These are phyloP conservation scores for Stylonectria norvegica DNA, from an alignment of 2,329 filamentous ascomycete genomes.

Conservation along the genomic window DNA sequence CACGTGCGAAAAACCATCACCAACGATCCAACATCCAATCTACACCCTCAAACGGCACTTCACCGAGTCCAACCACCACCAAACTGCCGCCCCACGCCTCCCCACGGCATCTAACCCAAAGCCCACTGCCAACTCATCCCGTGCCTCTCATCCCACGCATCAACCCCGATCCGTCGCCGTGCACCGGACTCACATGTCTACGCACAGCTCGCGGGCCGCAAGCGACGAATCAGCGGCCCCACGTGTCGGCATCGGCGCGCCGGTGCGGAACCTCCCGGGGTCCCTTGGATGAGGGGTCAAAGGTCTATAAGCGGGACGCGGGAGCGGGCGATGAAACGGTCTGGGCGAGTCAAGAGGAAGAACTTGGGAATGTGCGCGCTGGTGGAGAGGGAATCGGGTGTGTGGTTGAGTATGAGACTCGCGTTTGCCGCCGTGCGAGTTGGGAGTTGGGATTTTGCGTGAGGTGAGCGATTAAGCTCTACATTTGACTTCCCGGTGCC, in stretches of 20 bases:
- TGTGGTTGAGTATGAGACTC: slow-evolving; percentile 6
- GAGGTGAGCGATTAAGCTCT: no score
- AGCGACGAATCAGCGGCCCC: slow-evolving; percentile 29
- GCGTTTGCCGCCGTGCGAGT: slow-evolving; percentile 14
- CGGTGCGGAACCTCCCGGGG: slow-evolving; percentile 4
- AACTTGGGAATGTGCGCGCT: slow-evolving; percentile 15
- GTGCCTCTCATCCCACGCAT: not conserved
- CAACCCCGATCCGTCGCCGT: not conserved
- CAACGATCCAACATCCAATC: no score
- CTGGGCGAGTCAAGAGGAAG: slow-evolving; percentile 16
- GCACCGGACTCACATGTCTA: not conserved
- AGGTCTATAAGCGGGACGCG: slow-evolving; percentile 12
- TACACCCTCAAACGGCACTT: no score
- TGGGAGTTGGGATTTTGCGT: no score
- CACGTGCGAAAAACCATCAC: no score
- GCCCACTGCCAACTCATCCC: no score
- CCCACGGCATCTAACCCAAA: no score
- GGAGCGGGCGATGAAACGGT: slow-evolving; percentile 3
- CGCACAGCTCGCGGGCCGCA: not conserved
- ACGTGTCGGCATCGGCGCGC: slow-evolving; percentile 22
- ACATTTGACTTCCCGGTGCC: no score
- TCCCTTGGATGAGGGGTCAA: slow-evolving; percentile 7
- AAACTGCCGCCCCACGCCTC: no score
- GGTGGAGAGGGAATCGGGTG: slow-evolving; percentile 3
- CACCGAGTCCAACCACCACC: no score